These are phyloP conservation scores for Neopestalotiopsis sp. DNA, from an alignment of 2,329 filamentous ascomycete genomes.

Conservation along the genomic window DNA sequence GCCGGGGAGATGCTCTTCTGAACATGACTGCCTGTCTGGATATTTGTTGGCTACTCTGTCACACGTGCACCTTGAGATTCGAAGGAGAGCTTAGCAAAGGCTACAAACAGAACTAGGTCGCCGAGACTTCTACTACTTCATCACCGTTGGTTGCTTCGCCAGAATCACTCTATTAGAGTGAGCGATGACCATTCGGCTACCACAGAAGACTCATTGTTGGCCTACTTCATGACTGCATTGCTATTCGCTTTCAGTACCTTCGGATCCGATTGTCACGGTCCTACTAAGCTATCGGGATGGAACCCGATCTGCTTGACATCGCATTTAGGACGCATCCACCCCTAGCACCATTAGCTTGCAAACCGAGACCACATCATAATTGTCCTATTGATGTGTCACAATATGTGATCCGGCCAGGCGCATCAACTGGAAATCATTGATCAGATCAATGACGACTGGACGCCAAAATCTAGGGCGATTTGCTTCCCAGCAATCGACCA, in stretches of 20 bases:
- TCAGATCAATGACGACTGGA: conserved; percentile 49
- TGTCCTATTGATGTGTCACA: conserved; percentile 50
- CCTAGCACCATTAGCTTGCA: conserved; percentile 35
- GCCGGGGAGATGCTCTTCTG: conserved; percentile 35
- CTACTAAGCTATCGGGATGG: conserved; percentile 29
- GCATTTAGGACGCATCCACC: conserved; percentile 32
- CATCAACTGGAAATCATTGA: conserved; percentile 59
- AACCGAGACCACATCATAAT: conserved; percentile 49
- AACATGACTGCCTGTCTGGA: conserved; percentile 23
- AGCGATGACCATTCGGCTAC: conserved; percentile 49
- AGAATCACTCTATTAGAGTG: conserved; percentile 46
- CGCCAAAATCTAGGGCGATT: conserved; percentile 51
- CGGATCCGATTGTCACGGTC: conserved; percentile 30
- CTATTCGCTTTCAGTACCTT: conserved; percentile 52
- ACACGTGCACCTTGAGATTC: conserved; percentile 32
- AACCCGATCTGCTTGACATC: conserved; percentile 25
- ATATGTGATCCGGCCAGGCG: conserved; percentile 60
- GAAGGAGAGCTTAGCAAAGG: conserved; percentile 52
- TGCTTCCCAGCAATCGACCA: conserved; percentile 34
- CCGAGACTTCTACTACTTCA: conserved; percentile 40
- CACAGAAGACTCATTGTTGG: conserved; percentile 49
- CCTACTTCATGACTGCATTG: conserved; percentile 42
- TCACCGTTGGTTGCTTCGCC: conserved; percentile 41
- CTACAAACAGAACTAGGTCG: conserved; percentile 53
- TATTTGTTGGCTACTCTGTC: conserved; percentile 26